Conservation (phyloP, 192 early-diverging fungal genomes). For the Coemansia sp. region DNA sequence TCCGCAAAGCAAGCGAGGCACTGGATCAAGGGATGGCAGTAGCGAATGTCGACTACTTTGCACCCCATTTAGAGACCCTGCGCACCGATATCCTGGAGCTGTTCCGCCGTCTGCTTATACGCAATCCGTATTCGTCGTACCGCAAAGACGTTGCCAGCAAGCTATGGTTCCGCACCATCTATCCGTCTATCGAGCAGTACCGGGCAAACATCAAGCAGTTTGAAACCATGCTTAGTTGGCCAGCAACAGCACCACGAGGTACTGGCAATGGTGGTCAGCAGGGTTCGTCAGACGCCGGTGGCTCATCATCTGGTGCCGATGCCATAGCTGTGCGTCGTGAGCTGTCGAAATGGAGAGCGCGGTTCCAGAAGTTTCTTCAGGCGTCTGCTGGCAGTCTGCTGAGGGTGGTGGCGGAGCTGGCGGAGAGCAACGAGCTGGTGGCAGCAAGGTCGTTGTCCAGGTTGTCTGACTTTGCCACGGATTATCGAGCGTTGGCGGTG, state of each 20-base stretch:
- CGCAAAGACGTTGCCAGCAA: constrained; percentile 49
- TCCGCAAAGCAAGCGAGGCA: constrained; percentile 29
- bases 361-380: constrained; percentile 40
- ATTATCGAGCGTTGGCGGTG: constrained; percentile 31
- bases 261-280: neutral
- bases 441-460: constrained; percentile 9
- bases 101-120: constrained; percentile 41
- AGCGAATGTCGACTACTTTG: constrained; percentile 31
- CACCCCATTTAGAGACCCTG: constrained; percentile 28
- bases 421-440: constrained; percentile 28
- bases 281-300: neutral
- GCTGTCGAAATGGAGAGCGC: constrained; percentile 38
- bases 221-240: constrained; percentile 19
- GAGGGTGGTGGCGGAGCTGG: constrained; percentile 36
- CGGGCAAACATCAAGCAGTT: constrained; percentile 40
- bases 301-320: neutral
- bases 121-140: constrained; percentile 45
- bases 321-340: constrained; percentile 20
- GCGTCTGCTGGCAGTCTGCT: constrained; percentile 31
- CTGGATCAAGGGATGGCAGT: constrained; percentile 27
- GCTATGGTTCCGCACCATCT: constrained; percentile 46
- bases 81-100: constrained; percentile 42
- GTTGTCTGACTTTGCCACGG: constrained; percentile 20
- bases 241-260: neutral
- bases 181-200: constrained; percentile 47